Evolutionary conservation across 176 grass and related monocot genomes (phyloP).

Genomic region (Bothriochloa decipiens): DNA sequence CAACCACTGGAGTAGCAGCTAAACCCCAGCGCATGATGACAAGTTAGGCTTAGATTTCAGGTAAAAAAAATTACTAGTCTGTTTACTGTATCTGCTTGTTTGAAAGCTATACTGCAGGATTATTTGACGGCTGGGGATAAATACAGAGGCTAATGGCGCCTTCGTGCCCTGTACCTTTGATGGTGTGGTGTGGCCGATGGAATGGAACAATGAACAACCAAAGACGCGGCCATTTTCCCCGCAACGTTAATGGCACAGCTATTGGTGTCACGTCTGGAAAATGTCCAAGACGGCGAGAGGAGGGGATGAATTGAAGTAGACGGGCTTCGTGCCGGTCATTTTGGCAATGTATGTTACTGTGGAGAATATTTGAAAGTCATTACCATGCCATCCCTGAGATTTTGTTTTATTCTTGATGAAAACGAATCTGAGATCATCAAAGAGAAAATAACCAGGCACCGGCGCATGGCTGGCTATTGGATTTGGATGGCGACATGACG

Average conservation of each 20-base stretch:
- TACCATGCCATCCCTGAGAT: no score
- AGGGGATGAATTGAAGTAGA: background rate
- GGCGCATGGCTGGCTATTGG: background rate
- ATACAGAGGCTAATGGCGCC: no score
- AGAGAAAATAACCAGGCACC: background rate
- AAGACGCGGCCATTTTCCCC: background rate
- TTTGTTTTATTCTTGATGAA: background rate
- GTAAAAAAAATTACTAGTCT: background rate
- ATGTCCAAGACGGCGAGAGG: background rate
- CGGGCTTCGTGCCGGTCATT: background rate
- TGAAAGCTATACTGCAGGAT: constrained; percentile 22
- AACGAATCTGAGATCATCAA: background rate
- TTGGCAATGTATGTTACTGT: background rate
- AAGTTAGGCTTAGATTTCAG: background rate
- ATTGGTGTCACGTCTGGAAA: background rate
- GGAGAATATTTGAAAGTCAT: background rate
- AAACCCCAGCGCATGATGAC: background rate
- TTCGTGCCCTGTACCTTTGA: background rate
- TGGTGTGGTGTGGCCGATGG: background rate
- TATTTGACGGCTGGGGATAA: constrained; percentile 15
- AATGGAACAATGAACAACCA: background rate
- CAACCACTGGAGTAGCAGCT: background rate
- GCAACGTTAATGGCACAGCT: background rate
- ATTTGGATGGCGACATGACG: background rate
- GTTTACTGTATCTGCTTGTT: background rate